Evolutionary conservation across 2,329 filamentous ascomycete genomes (phyloP), one percentile per base, ranked within the genome.

Genomic region (Geosmithia flava): DNA sequence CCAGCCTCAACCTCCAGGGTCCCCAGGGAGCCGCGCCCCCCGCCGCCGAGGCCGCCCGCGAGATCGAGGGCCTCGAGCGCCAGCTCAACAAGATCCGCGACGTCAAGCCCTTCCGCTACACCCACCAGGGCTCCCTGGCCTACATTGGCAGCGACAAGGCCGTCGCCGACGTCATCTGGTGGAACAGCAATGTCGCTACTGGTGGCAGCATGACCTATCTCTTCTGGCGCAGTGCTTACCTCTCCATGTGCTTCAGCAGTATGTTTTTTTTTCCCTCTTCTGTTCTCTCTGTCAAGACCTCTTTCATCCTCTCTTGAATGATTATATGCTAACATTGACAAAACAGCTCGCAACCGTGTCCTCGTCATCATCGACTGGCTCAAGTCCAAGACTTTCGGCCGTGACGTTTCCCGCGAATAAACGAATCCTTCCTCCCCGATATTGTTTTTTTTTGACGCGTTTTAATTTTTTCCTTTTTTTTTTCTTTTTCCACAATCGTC

Each of bases 171-270:
- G 88, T 98, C 60, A 87, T 82, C 64, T 98, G 93, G 91, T 82
- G 94, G 72, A 94, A 93, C 60, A 93, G 93, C 56, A 98, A 97
- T 73, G 78, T 98, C 58, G 91, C 93, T 52, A 87, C 84, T 44
- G 93, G 91, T 63, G 93, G 93, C 63, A 87, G 85, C 59, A 74
- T 97, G 69, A 98, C 93, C 49, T 98, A 95, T 72, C 79, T 96
- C 56, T 98, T 98, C 81, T 98, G 93, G 93, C 80, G 90, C 65
- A 94, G 87, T 63, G 93, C 91, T 48, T 98, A 98, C 68, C 74
- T 98, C 66, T 96, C 88, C 76, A 98, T 98, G 93, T 96, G 91
- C 80, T 98, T 98, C 69, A 97, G 90, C 81, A 90, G 88, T 93
- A 78, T 82, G 87, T 85, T 56, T 48, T 51, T 11, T 13, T 37